Evolutionary conservation across 2,329 filamentous ascomycete genomes (phyloP), one percentile per base, ranked within the genome.

Genomic region (Aspergillus unguis): DNA sequence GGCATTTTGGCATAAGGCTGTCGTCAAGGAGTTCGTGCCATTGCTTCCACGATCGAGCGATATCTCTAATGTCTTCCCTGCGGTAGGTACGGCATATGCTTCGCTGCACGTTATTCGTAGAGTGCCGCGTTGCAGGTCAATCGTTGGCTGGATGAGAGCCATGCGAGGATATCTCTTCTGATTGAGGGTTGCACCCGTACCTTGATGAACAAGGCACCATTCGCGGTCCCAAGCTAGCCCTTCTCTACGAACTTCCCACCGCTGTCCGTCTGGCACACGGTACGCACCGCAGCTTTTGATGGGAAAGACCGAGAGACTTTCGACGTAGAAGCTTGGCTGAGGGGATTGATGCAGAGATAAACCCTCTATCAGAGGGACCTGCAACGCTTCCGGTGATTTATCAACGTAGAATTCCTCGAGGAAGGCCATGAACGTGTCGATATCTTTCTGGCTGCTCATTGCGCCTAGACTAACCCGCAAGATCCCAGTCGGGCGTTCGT

Each of bases 231-330:
- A 97, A 6, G 85, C 87, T 2, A 99, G 77, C 0, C 94, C 94
- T 73, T 96, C 91, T 6, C 81, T 77, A 50, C 82, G 83, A 23
- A 97, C 80, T 62, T 88, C 84, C 94, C 94, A 99, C 10, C 77
- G 66, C 6, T 74, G 75, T 2, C 76, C 80, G 0, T 72, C 56
- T 1, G 90, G 86, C 29, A 97, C 78, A 33, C 76, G 76, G 68
- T 87, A 95, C 0, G 88, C 88, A 11, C 85, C 88, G 63, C 94
- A 97, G 67, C 91, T 96, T 71, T 99, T 99, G 65, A 99, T 92
- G 0, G 94, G 94, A 65, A 91, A 99, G 1, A 97, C 82, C 1
- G 79, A 84, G 11, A 92, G 80, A 48, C 77, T 78, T 56, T 87
- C 82, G n/a, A 90, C 77, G 42, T 76, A 76, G 48, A 84, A 75